These are phyloP conservation scores for Debaryomyces castellii DNA, from an alignment of 805 yeast species.

Conservation along the genomic window DNA sequence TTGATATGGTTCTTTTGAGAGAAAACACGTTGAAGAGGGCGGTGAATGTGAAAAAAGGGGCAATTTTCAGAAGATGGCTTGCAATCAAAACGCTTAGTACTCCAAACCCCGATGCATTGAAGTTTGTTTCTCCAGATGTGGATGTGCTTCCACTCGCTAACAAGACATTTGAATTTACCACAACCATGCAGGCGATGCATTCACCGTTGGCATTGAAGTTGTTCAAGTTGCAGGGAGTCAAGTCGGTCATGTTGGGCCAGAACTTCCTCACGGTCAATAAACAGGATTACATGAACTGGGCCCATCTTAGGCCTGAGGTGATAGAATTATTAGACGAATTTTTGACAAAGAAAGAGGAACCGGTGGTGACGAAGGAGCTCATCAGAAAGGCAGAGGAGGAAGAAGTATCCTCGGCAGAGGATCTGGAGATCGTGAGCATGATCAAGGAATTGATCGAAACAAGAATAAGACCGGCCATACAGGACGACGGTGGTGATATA, in stretches of 20 bases:
- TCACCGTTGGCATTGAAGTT: constrained; percentile 66
- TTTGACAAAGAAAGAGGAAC: constrained; percentile 37
- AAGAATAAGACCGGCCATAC: constrained; percentile 84
- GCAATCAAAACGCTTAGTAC: constrained; percentile 54
- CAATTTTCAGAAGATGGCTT: constrained; percentile 18
- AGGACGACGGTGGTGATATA: constrained; percentile 85
- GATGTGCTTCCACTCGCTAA: constrained; percentile 46
- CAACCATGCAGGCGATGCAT: constrained; percentile 51
- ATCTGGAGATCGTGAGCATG: constrained; percentile 75
- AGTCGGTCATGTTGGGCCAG: constrained; percentile 70
- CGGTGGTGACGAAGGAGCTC: constrained; percentile 40
- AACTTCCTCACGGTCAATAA: constrained; percentile 73
- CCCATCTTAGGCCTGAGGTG: constrained; percentile 51
- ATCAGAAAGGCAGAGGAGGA: constrained; percentile 38
- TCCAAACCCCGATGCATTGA: constrained; percentile 75
- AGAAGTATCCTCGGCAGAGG: constrained; percentile 49
- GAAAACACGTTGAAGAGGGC: neutral
- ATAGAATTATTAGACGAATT: constrained; percentile 60
- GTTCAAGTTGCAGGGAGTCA: constrained; percentile 63
- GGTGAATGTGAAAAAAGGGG: neutral
- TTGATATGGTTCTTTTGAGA: neutral
- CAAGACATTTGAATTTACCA: constrained; percentile 53
- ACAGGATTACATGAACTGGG: constrained; percentile 62
- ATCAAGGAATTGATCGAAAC: constrained; percentile 91
- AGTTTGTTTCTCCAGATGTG: constrained; percentile 56